Evolutionary conservation across 768 basidiomycete species (phyloP).

Genomic region (Mycena olivaceomarginata): DNA sequence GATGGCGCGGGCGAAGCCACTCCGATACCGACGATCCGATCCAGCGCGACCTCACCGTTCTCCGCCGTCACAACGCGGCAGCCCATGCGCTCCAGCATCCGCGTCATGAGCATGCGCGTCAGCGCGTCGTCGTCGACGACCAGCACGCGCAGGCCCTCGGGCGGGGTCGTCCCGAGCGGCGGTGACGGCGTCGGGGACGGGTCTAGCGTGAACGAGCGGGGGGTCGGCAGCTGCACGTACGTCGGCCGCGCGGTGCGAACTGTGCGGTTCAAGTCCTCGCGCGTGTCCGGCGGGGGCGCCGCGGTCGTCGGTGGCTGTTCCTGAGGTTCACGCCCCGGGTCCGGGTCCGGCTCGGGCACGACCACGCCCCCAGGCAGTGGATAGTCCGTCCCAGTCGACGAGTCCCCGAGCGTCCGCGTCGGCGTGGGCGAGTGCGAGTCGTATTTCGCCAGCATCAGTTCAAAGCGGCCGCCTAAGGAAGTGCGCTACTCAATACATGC

Average conservation of each 20-base stretch:
- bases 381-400: constrained; percentile 61
- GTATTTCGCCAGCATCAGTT: constrained; percentile 62
- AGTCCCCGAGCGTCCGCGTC: constrained; percentile 66
- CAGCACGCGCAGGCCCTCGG: constrained; percentile 64
- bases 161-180: constrained; percentile 23
- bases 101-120: constrained; percentile 79
- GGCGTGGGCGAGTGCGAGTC: constrained; percentile 59
- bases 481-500: background rate
- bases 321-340: background rate
- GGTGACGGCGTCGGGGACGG: constrained; percentile 23
- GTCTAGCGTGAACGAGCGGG: constrained; percentile 30
- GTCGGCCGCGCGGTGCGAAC: constrained; percentile 38
- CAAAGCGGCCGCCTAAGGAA: constrained; percentile 66
- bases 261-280: constrained; percentile 7
- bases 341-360: constrained; percentile 4
- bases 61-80: constrained; percentile 78
- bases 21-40: constrained; percentile 70
- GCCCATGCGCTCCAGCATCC: constrained; percentile 78
- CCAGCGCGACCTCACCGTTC: constrained; percentile 78
- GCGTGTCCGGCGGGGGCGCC: constrained; percentile 7
- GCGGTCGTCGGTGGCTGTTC: background rate
- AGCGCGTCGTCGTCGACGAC: constrained; percentile 82
- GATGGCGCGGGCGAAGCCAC: constrained; percentile 31
- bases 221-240: constrained; percentile 40
- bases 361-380: constrained; percentile 17